Evolutionary conservation across 148 eudicot genomes (phyloP).

Genomic region (Chenopodium suecicum): DNA sequence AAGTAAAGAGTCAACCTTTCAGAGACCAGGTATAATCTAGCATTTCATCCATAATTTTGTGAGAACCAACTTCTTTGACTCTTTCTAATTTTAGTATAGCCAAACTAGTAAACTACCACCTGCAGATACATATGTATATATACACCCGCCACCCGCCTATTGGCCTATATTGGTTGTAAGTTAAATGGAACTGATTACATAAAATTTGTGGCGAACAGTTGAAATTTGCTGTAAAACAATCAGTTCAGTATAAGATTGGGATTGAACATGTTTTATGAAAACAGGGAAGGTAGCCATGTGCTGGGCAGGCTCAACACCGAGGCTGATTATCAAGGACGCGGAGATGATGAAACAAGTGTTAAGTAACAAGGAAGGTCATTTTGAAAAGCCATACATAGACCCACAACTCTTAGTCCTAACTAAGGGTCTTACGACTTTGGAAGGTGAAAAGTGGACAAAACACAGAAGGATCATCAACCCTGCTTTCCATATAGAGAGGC

Average conservation of each 20-base stretch:
- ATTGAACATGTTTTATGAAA: not conserved
- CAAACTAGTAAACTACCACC: no score
- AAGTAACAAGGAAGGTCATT: conserved; percentile 41
- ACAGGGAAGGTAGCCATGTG: conserved; percentile 38
- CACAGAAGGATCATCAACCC: conserved; percentile 31
- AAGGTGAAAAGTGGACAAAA: conserved; percentile 31
- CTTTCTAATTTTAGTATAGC: no score
- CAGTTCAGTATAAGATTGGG: not conserved
- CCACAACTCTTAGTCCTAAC: conserved; percentile 21
- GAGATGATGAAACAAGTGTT: conserved; percentile 47
- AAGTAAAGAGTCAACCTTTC: no score
- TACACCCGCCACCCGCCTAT: no score
- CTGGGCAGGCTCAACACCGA: conserved; percentile 47
- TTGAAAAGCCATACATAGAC: conserved; percentile 25
- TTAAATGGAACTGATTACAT: not conserved
- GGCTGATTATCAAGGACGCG: conserved; percentile 38
- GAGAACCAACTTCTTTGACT: no score
- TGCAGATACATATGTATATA: no score
- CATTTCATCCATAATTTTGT: no score
- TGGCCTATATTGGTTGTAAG: no score
- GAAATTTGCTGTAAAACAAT: no score
- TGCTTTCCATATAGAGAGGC: conserved; percentile 27
- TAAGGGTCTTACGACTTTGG: conserved; percentile 28
- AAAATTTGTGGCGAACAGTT: not conserved
- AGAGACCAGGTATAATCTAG: no score